Evolutionary conservation across 805 yeast species (phyloP).

Genomic region (Ogataea sp.): DNA sequence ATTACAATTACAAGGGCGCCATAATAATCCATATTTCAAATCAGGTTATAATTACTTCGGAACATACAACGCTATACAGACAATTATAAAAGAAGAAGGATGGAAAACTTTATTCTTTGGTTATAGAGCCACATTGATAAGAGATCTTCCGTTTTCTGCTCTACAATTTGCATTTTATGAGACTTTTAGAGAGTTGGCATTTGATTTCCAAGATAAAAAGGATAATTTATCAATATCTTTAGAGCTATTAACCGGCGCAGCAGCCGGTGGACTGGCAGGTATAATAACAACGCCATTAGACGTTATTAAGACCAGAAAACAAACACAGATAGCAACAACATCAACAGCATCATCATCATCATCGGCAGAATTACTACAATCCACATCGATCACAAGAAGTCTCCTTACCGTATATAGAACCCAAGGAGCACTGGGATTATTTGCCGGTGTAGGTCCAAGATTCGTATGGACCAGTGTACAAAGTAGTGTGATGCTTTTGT

Average conservation of each 20-base stretch:
- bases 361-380: constrained; percentile 14
- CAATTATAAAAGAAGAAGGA: constrained; percentile 68
- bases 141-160: constrained; percentile 95
- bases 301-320: constrained; percentile 87
- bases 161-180: constrained; percentile 95
- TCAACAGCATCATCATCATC: constrained; percentile 1
- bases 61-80: constrained; percentile 58
- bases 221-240: constrained; percentile 37
- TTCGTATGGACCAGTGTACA: constrained; percentile 95
- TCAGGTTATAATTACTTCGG: constrained; percentile 85
- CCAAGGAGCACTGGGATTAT: constrained; percentile 76
- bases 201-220: constrained; percentile 17
- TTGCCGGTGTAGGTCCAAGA: constrained; percentile 95
- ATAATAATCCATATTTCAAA: constrained; percentile 68
- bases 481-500: constrained; percentile 84
- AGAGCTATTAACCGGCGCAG: constrained; percentile 85
- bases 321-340: constrained; percentile 80
- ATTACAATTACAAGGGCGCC: constrained; percentile 83
- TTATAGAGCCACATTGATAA: constrained; percentile 83
- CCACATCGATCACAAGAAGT: constrained; percentile 43
- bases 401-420: constrained; percentile 47
- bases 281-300: constrained; percentile 84
- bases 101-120: constrained; percentile 73
- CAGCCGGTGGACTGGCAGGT: constrained; percentile 94
- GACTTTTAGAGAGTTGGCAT: constrained; percentile 60